A percentile compares a stretch with the other conserved stretches of the same genome.
phyloP scores from a whole-genome alignment of 192 early-diverging fungal species.

The Rhizophagus sp. region DNA sequence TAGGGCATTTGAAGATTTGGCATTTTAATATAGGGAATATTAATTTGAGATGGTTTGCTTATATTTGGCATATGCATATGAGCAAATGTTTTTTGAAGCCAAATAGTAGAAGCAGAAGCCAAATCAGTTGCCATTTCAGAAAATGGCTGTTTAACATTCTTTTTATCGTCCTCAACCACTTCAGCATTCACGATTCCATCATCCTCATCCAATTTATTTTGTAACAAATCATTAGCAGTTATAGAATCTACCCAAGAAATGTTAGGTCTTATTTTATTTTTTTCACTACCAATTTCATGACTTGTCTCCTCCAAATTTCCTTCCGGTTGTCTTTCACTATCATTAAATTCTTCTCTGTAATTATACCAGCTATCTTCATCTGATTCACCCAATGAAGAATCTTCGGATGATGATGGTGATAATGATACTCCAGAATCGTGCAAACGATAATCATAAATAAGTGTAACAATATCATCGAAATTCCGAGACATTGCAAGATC shows the following conservation, averaged over 20 bases:
- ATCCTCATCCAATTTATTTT: conserved; percentile 17
- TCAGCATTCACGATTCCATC: conserved; percentile 30
- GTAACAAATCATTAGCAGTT: background rate
- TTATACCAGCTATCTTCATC: conserved; percentile 37
- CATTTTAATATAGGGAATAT: conserved; percentile 32
- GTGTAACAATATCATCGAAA: conserved; percentile 17
- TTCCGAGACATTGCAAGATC: conserved; percentile 15
- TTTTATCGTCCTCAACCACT: conserved; percentile 13
- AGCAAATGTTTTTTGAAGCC: conserved; percentile 46
- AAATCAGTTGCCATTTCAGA: conserved; percentile 37
- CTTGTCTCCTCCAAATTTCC: conserved; percentile 25
- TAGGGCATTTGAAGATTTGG: conserved; percentile 29
- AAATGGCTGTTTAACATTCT: conserved; percentile 29
- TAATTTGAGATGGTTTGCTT: conserved; percentile 25
- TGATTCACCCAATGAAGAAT: background rate
- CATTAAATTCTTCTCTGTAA: conserved; percentile 32
- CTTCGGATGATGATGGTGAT: conserved; percentile 25
- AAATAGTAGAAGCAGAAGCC: conserved; percentile 35
- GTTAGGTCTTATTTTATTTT: background rate
- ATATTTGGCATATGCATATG: conserved; percentile 42
- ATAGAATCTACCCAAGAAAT: conserved; percentile 28
- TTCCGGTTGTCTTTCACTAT: conserved; percentile 27
- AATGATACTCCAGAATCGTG: conserved; percentile 31
- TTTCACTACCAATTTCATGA: background rate
- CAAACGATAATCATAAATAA: conserved; percentile 11